Conservation (phyloP, 2,329 filamentous ascomycete genomes). For the Leptosphaerulina australis region DNA sequence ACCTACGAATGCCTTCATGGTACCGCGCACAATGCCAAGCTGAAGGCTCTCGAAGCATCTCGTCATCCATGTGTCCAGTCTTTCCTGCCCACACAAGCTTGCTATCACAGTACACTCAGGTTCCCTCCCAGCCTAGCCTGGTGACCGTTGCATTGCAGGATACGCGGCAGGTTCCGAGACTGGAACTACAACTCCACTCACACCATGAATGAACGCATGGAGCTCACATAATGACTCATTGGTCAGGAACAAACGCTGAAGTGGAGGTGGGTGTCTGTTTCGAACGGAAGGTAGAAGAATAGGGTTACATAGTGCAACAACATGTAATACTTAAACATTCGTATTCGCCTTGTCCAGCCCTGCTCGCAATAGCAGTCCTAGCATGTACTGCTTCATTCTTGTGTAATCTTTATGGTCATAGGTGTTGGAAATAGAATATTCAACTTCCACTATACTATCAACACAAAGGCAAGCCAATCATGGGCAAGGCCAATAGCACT, state of each 20-base stretch:
- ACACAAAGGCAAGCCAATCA: background rate
- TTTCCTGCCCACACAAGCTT: background rate
- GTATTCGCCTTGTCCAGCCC: background rate
- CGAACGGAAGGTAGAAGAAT: background rate
- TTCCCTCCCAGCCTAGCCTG: too few relatives aligned
- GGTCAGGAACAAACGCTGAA: background rate
- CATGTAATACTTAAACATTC: background rate
- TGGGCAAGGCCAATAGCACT: background rate
- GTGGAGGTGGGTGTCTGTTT: background rate
- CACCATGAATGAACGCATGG: background rate
- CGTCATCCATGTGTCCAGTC: too few relatives aligned
- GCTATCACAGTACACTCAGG: too few relatives aligned
- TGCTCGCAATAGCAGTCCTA: background rate
- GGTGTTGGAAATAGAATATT: background rate
- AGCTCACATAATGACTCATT: background rate
- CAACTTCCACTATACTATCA: constrained; percentile 1
- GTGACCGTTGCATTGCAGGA: too few relatives aligned
- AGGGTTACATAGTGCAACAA: background rate
- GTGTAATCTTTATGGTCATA: too few relatives aligned
- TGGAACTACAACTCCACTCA: background rate
- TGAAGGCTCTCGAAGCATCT: too few relatives aligned
- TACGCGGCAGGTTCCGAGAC: background rate
- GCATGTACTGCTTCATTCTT: too few relatives aligned
- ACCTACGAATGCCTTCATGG: too few relatives aligned
- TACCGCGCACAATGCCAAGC: too few relatives aligned